Base-by-base conservation (phyloP, 345 rosid species). In the Cardamine occulta region DNA sequence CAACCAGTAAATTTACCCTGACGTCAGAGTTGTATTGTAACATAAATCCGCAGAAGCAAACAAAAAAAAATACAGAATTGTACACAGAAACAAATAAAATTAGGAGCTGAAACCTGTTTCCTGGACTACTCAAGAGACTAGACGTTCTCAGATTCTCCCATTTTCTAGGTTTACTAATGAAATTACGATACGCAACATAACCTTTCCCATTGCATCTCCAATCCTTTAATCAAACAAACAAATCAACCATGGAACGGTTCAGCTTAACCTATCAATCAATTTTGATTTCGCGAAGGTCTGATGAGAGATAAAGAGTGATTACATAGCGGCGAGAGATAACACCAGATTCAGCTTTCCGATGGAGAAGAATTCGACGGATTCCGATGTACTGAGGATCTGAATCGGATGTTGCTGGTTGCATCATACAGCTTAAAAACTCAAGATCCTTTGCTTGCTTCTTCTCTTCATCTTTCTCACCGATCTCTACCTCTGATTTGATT, bases 121-220 rank as follows among this genome's bases (percentile, higher is more conserved):
- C 92, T 26, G 97, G 93, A 75, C 95, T 91, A 79, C 91, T 90
- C n/a, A 72, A 77, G 76, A 71, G 84, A 82, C 96, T 91, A 47
- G 87, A 82, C 62, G 75, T 78, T 68, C 77, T 87, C 78, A 69
- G 28, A 59, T 54, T 82, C 71, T 95, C 93, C 93, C 97, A 90
- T 65, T 95, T 89, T 72, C 90, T 82, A 58, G 97, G 97, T 86
- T 89, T 85, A 54, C 90, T 79, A 18, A 95, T 91, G 83, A 86
- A 88, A 77, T 90, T 95, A 34, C 97, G 89, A 63, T 86, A 91
- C 8, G 97, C 92, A 49, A 82, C 92, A 61, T 91, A 95, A 8
- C 97, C 96, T 81, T 84, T 91, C 7, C 92, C 93, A 61, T 88
- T 91, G 86, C 99, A 91, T 88, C 92, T 90, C 96, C 99, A 91